phyloP scores from a whole-genome alignment of 805 yeast genomes.

The Saccharomycopsis sp. region DNA sequence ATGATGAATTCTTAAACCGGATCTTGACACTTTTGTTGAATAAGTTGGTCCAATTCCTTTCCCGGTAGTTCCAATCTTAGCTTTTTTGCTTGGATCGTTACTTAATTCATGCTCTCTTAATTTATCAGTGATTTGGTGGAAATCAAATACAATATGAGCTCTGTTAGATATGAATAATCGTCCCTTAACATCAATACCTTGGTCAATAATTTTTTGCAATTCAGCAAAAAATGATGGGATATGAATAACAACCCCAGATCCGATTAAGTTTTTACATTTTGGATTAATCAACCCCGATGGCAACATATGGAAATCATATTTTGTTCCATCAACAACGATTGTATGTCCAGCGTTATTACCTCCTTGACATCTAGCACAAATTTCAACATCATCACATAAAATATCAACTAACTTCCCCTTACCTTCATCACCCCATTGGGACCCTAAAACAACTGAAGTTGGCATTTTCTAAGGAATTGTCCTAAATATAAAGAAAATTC shows the following conservation, averaged over 20 bases:
- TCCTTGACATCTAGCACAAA: slow-evolving; percentile 97
- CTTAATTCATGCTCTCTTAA: slow-evolving; percentile 88
- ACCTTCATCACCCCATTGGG: slow-evolving; percentile 99
- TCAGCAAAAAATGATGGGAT: slow-evolving; percentile 90
- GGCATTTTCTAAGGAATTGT: slow-evolving; percentile 19
- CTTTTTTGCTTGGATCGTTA: slow-evolving; percentile 49
- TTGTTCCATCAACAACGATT: slow-evolving; percentile 79
- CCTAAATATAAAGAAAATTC: no score
- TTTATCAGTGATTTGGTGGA: slow-evolving; percentile 96
- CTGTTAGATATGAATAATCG: slow-evolving; percentile 85
- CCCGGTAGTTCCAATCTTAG: slow-evolving; percentile 95
- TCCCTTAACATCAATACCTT: slow-evolving; percentile 62
- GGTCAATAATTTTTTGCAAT: slow-evolving; percentile 68
- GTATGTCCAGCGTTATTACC: slow-evolving; percentile 99
- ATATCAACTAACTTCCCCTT: slow-evolving; percentile 96
- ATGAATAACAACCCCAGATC: slow-evolving; percentile 95
- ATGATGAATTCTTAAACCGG: slow-evolving; percentile 96
- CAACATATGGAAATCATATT: slow-evolving; percentile 97
- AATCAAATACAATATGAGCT: slow-evolving; percentile 94
- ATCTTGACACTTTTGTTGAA: slow-evolving; percentile 92
- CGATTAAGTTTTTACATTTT: slow-evolving; percentile 81
- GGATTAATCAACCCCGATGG: slow-evolving; percentile 98
- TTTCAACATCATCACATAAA: slow-evolving; percentile 89
- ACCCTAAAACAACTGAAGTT: slow-evolving; percentile 89
- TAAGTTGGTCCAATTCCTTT: slow-evolving; percentile 99